phyloP scores from a whole-genome alignment of 2,329 filamentous ascomycete genomes.

The Diaporthe nobilis region DNA sequence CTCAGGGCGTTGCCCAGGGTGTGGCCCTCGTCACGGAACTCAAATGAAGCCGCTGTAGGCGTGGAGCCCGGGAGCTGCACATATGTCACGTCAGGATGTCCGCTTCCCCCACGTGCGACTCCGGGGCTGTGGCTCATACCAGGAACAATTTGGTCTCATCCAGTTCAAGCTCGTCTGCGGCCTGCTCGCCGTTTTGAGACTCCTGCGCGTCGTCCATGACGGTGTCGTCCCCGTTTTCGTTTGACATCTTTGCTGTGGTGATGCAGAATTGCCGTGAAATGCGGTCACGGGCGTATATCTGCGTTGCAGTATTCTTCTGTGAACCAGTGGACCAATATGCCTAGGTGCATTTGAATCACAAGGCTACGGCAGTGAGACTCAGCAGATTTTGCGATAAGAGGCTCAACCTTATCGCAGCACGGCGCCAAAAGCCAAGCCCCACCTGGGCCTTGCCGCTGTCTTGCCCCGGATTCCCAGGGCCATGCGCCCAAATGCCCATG shows the following conservation, averaged over 20 bases:
- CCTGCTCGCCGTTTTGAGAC: slow-evolving; percentile 54
- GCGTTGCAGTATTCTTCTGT: not conserved
- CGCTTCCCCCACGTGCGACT: slow-evolving; percentile 30
- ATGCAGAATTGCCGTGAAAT: not conserved
- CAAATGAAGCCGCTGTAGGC: slow-evolving; percentile 92
- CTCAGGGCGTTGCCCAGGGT: slow-evolving; percentile 94
- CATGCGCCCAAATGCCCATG: not conserved
- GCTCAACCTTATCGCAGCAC: slow-evolving; percentile 32
- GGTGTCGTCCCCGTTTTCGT: slow-evolving; percentile 46
- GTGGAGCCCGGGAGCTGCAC: slow-evolving; percentile 84
- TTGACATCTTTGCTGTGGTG: slow-evolving; percentile 38
- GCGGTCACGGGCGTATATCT: not conserved
- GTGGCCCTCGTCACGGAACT: slow-evolving; percentile 94
- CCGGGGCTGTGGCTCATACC: slow-evolving; percentile 32
- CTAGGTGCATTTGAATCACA: slow-evolving; percentile 5
- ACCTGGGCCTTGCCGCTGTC: not conserved
- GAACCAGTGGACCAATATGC: slow-evolving; percentile 20
- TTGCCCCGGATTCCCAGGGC: slow-evolving; percentile 19
- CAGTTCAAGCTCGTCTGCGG: slow-evolving; percentile 49
- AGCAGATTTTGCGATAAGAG: slow-evolving; percentile 41
- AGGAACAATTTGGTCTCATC: slow-evolving; percentile 48
- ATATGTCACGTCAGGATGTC: slow-evolving; percentile 32
- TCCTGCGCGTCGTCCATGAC: slow-evolving; percentile 61
- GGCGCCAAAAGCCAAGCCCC: slow-evolving; percentile 19
- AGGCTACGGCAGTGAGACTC: slow-evolving; percentile 26